Evolutionary conservation across 208 protist genomes (phyloP).

Genomic region (Trichomonas tenax): DNA sequence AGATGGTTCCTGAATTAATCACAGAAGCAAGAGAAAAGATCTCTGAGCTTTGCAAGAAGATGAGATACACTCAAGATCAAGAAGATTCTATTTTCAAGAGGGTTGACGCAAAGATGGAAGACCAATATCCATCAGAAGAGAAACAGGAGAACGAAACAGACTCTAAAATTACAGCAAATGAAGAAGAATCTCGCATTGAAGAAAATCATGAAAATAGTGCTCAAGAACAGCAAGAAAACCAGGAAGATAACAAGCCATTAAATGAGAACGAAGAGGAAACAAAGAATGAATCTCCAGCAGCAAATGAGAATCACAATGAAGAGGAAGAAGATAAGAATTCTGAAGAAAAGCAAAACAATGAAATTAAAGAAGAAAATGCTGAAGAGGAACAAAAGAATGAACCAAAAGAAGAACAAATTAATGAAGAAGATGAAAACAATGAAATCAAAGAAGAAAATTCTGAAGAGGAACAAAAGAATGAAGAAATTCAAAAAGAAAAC

Average conservation of each 20-base stretch:
- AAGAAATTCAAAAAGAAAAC: neutral
- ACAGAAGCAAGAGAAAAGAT: neutral
- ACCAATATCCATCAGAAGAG: neutral
- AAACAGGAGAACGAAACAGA: neutral
- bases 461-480: neutral
- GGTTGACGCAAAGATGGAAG: neutral
- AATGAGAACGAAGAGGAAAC: neutral
- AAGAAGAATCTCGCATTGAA: neutral
- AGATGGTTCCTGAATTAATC: neutral
- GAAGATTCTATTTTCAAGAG: neutral
- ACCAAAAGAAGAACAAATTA: neutral
- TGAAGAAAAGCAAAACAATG: neutral
- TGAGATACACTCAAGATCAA: neutral
- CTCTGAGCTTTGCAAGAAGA: neutral
- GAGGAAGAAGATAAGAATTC: neutral
- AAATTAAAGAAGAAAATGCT: neutral
- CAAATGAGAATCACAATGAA: neutral
- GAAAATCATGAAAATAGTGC: neutral
- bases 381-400: too few species aligned
- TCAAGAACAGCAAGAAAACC: neutral
- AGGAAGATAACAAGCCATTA: neutral
- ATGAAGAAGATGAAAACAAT: neutral
- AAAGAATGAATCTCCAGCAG: neutral
- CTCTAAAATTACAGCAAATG: neutral
- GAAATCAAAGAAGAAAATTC: neutral